These are phyloP conservation scores for Suillus plorans DNA, from an alignment of 768 basidiomycete genomes.

Conservation along the genomic window DNA sequence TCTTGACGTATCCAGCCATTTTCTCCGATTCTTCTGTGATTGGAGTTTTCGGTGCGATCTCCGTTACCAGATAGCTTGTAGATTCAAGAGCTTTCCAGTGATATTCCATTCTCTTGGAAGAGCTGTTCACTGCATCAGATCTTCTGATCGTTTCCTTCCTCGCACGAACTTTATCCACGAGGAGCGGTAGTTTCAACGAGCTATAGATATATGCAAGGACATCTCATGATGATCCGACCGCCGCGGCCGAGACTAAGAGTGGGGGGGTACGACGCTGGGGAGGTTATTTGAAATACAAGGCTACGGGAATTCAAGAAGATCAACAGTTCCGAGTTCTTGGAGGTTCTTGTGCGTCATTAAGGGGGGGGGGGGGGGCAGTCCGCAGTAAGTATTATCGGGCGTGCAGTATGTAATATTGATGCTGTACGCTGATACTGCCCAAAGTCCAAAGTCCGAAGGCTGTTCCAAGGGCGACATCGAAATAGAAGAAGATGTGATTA, in stretches of 20 bases:
- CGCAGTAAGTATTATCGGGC: neutral
- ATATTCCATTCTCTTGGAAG: neutral
- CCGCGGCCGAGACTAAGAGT: neutral
- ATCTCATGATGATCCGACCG: neutral
- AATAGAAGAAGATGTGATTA: neutral
- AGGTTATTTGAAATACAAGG: neutral
- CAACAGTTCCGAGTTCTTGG: neutral
- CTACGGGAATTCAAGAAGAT: neutral
- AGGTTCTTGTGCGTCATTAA: neutral
- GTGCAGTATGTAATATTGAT: neutral
- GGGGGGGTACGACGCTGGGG: too few species aligned
- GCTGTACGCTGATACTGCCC: neutral
- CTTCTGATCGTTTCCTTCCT: neutral
- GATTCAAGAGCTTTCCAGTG: neutral
- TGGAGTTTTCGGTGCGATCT: neutral
- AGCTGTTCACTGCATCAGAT: neutral
- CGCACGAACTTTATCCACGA: neutral
- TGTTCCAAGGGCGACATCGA: neutral
- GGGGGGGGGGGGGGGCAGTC: neutral
- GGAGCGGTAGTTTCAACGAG: neutral
- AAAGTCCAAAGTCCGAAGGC: neutral
- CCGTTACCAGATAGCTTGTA: neutral
- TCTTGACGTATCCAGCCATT: neutral
- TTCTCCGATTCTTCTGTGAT: neutral
- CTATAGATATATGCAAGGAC: neutral